Evolutionary conservation across 2,329 filamentous ascomycete species (phyloP).

Genomic region (Botrytis pseudocinerea): DNA sequence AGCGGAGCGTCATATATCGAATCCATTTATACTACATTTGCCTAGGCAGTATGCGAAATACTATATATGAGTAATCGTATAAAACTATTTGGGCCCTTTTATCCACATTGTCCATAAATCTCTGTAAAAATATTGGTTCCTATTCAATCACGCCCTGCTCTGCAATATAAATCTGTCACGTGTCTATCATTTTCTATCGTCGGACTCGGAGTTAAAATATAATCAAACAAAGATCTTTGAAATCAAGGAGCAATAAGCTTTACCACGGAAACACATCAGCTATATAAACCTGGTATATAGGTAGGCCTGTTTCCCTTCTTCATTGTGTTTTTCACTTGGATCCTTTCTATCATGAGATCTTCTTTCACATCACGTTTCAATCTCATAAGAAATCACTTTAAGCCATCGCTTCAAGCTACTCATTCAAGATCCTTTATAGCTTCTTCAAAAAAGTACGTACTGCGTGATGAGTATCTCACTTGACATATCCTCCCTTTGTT

Average conservation of each 20-base stretch:
- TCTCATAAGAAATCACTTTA: slow-evolving; percentile 8
- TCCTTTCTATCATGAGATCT: slow-evolving; percentile 5
- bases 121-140: not conserved
- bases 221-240: not conserved
- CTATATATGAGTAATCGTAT: no score
- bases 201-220: slow-evolving; percentile 2
- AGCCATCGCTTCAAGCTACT: not conserved
- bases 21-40: not conserved
- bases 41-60: no score
- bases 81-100: no score
- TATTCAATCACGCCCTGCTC: not conserved
- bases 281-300: not conserved
- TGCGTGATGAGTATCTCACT: slow-evolving; percentile 10
- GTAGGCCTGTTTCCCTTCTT: not conserved
- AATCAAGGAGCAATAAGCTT: not conserved
- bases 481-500: not conserved
- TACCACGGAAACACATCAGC: not conserved
- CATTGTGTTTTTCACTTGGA: not conserved
- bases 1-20: not conserved
- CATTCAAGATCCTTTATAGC: not conserved
- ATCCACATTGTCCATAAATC: no score
- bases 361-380: slow-evolving; percentile 1
- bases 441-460: not conserved
- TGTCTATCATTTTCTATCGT: not conserved
- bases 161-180: not conserved